Base-by-base conservation (phyloP, 1,284 basidiomycete species). In the Pisolithus thermaeus region DNA sequence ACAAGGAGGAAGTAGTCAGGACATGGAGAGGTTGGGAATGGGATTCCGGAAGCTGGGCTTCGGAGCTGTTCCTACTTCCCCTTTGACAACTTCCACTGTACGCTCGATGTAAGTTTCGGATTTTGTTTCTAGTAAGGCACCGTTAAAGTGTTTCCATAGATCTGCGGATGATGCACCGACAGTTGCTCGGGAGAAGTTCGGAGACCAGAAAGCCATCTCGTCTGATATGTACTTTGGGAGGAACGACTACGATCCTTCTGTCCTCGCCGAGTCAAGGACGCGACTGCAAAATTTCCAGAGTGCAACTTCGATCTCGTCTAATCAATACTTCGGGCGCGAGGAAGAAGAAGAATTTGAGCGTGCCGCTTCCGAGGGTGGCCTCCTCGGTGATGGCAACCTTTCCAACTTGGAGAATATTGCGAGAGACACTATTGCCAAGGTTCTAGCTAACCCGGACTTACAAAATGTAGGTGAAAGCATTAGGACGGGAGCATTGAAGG, bases 161-260 rank as follows among this genome's bases (percentile, higher is more conserved):
- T 58, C 75, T 1, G 64, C 61, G 16, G 87, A 84, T 47, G 84
- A 91, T 46, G 78, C 87, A 47, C 81, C 84, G 1, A 92, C 81
- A 12, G 84, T 82, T 25, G 96, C 97, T 2, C 83, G 94, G 56
- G 87, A 93, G 25, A 92, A 92, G 63, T 99, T 99, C 66, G 90
- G 92, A 1, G 72, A 65, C 56, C 96, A 98, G 67, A 99, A 98
- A 69, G 91, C 80, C 46, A 97, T 99, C 67, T 97, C 93, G 4
- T 96, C 92, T 2, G 97, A 99, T 67, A 94, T 96, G 89, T 98
- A 92, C 78, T 98, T 98, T 70, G 91, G 89, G 37, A 82, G 96
- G 28, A 90, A 90, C 50, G 70, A 83, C 18, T 97, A 97, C 71
- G 96, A 99, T 67, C 81, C 92, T 1, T 65, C 71, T 41, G 77